Evolutionary conservation across 768 basidiomycete genomes (phyloP), one percentile per base, ranked within the genome.

Genomic region (Calvatia gigantea): DNA sequence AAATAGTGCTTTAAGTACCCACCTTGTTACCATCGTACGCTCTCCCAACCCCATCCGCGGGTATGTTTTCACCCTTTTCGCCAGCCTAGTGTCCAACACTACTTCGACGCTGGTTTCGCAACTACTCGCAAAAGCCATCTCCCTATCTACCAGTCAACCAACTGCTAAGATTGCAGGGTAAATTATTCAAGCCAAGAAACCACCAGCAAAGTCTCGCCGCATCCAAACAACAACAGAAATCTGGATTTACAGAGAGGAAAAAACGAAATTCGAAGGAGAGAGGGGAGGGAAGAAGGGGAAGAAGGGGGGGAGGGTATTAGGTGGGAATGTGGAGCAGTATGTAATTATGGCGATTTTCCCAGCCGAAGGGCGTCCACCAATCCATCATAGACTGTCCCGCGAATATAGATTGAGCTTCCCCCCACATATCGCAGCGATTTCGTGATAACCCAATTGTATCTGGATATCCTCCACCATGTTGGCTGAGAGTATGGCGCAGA

Each of bases 271-370:
- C 19, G 31, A 21, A 14, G 41, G 17, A 32, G 25, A 43, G 47
- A 28, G 47, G 28, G 28, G 37, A 29, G 45, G 45, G 39, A 33
- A 27, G 45, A 29, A 48, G 31, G 38, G 38, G n/a, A n/a, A n/a
- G n/a, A n/a, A n/a, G n/a, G n/a, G n/a, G n/a, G 39, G 46, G 35
- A 43, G 46, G 54, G 28, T 28, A 31, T 55, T 38, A 28, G 29
- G 45, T 39, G 54, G 46, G 47, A 33, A 49, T 56, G 54, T 19
- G 54, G 49, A 56, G 37, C 11, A 28, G 46, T 56, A 56, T 55
- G 46, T 56, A 56, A 56, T 56, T 48, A 56, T 56, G 54, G 46
- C 7, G 43, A 21, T 35, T 54, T 54, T 43, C 35, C 52, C n/a
- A n/a, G n/a, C n/a, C n/a, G n/a, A n/a, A n/a, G n/a, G n/a, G n/a